Conservation (phyloP, 192 early-diverging fungal genomes). For the Mortierella alpina region DNA sequence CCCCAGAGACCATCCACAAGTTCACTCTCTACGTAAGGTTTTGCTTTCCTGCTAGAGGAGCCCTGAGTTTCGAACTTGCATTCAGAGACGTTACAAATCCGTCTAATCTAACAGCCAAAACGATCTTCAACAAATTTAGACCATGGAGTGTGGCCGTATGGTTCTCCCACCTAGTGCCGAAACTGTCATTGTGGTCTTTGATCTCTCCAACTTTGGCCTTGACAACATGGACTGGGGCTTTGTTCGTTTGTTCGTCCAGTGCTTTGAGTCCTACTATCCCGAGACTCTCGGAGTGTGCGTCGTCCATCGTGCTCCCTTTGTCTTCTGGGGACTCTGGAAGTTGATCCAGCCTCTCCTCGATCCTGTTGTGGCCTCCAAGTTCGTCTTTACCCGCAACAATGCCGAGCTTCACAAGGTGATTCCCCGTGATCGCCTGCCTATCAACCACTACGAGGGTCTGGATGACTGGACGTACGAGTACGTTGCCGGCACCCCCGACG, state of each 20-base stretch:
- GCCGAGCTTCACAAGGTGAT: conserved; percentile 78
- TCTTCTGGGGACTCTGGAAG: conserved; percentile 89
- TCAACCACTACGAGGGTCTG: conserved; percentile 69
- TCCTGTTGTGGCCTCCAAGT: conserved; percentile 90
- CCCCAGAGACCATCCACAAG: conserved; percentile 71
- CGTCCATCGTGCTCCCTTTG: conserved; percentile 90
- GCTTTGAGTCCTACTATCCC: conserved; percentile 92
- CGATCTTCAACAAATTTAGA: conserved; percentile 6
- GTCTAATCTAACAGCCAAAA: neutral
- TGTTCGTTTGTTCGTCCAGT: conserved; percentile 80
- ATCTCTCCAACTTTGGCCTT: conserved; percentile 81
- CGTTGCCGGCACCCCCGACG: conserved; percentile 23
- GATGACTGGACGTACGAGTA: conserved; percentile 68
- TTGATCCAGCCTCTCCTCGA: conserved; percentile 87
- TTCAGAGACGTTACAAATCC: no score
- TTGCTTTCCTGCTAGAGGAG: neutral
- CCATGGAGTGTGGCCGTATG: conserved; percentile 76
- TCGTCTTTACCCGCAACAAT: conserved; percentile 75
- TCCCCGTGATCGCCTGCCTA: conserved; percentile 69
- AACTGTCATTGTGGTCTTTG: conserved; percentile 80
- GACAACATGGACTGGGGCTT: conserved; percentile 72
- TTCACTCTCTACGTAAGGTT: conserved; percentile 71
- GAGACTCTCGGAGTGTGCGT: conserved; percentile 86
- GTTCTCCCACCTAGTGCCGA: conserved; percentile 67
- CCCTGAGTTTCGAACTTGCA: no score